phyloP scores from a whole-genome alignment of 208 protist genomes.

The Trypanosoma avium region DNA sequence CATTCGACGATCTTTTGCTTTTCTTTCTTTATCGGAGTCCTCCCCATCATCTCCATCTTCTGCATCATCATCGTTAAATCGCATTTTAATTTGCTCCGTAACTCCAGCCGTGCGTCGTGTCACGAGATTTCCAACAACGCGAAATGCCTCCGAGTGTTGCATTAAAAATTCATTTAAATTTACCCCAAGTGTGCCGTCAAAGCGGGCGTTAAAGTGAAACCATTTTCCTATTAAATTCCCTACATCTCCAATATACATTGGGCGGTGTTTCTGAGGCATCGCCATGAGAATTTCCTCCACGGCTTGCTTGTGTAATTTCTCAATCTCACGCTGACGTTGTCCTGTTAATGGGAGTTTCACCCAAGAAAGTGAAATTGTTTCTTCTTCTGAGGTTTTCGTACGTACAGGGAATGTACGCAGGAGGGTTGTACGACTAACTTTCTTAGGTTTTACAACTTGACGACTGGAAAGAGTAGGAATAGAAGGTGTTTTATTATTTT shows the following conservation, averaged over 20 bases:
- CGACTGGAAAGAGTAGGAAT: no score
- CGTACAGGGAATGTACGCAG: constrained; percentile 55
- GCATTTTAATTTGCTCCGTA: constrained; percentile 68
- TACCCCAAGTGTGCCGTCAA: constrained; percentile 71
- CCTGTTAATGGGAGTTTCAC: constrained; percentile 52
- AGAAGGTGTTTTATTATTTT: constrained; percentile 2
- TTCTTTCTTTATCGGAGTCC: constrained; percentile 45
- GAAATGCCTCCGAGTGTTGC: constrained; percentile 64
- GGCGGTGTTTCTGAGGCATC: constrained; percentile 66
- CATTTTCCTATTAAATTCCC: constrained; percentile 89
- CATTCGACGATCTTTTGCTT: constrained; percentile 58
- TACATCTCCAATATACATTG: constrained; percentile 87
- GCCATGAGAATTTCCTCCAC: constrained; percentile 86
- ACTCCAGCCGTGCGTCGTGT: constrained; percentile 59
- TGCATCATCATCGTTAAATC: constrained; percentile 63
- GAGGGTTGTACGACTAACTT: constrained; percentile 18
- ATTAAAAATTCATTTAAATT: constrained; percentile 73
- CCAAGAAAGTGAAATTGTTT: constrained; percentile 49
- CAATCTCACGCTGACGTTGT: constrained; percentile 41
- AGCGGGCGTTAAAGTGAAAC: constrained; percentile 79
- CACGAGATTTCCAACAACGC: constrained; percentile 67
- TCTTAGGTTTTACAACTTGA: constrained; percentile 14
- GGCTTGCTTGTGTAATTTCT: constrained; percentile 45
- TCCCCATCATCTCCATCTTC: constrained; percentile 38
- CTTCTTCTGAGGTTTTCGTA: constrained; percentile 14